Conservation (phyloP, 2,329 filamentous ascomycete species). For the Alternaria incomplexa region DNA sequence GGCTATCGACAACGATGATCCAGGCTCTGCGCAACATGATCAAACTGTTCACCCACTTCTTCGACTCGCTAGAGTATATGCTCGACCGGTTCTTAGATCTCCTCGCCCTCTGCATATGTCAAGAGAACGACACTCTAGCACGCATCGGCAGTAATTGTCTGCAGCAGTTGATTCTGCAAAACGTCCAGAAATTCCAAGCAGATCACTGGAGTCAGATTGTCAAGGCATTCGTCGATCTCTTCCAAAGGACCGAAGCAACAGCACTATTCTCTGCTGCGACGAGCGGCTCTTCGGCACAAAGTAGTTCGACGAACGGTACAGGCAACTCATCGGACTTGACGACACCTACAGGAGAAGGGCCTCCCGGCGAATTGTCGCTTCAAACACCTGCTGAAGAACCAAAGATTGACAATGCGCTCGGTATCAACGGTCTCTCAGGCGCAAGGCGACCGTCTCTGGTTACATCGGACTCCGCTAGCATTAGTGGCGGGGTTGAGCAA, state of each 20-base stretch:
- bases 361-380: constrained; percentile 44
- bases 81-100: constrained; percentile 95
- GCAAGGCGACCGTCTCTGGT: constrained; percentile 40
- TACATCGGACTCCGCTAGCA: constrained; percentile 33
- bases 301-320: constrained; percentile 58
- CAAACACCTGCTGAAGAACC: constrained; percentile 37
- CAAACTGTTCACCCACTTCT: constrained; percentile 97
- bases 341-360: constrained; percentile 45
- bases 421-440: constrained; percentile 51
- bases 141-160: constrained; percentile 98
- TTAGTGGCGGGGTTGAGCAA: constrained; percentile 21
- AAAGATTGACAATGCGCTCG: constrained; percentile 50
- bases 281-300: constrained; percentile 50
- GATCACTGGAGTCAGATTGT: constrained; percentile 96
- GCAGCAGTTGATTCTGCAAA: constrained; percentile 94
- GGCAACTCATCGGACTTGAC: constrained; percentile 51
- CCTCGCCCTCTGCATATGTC: constrained; percentile 93
- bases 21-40: constrained; percentile 99
- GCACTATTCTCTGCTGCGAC: constrained; percentile 89
- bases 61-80: constrained; percentile 96
- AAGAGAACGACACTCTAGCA: constrained; percentile 98
- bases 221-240: constrained; percentile 92
- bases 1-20: constrained; percentile 99
- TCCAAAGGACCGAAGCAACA: constrained; percentile 91
- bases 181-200: constrained; percentile 86